These are phyloP conservation scores for Scutellaria galericulata DNA, from an alignment of 257 asterid genomes.

Conservation along the genomic window DNA sequence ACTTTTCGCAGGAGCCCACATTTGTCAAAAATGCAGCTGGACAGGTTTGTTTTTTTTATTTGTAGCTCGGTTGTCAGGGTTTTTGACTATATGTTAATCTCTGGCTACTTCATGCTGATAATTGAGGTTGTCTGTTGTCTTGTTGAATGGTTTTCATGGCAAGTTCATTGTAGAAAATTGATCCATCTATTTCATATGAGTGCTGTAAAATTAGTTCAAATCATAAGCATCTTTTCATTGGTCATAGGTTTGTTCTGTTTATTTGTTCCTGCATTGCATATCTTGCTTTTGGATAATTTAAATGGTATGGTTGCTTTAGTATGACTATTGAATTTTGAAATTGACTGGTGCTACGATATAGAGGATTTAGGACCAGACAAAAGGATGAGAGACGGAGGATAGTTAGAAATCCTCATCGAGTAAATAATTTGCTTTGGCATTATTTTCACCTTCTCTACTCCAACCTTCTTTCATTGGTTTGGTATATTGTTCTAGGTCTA, in stretches of 20 bases:
- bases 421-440: conserved; percentile 4
- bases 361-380: neutral
- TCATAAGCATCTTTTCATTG: neutral
- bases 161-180: neutral
- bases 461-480: neutral
- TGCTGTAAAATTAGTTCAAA: conserved; percentile 4
- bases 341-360: neutral
- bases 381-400: neutral
- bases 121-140: neutral
- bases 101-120: neutral
- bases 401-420: neutral
- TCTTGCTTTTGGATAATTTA: neutral
- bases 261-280: neutral
- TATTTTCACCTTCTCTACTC: conserved; percentile 12
- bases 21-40: conserved; percentile 65
- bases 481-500: neutral
- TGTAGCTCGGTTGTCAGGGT: conserved; percentile 3
- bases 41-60: conserved; percentile 52
- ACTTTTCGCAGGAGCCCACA: conserved; percentile 56
- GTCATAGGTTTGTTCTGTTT: neutral
- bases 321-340: neutral
- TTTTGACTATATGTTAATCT: neutral
- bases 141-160: neutral
- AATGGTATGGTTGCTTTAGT: neutral
- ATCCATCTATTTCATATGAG: neutral